These are phyloP conservation scores for Erodium chrysanthum DNA, from an alignment of 441 rosid genomes.

Conservation along the genomic window DNA sequence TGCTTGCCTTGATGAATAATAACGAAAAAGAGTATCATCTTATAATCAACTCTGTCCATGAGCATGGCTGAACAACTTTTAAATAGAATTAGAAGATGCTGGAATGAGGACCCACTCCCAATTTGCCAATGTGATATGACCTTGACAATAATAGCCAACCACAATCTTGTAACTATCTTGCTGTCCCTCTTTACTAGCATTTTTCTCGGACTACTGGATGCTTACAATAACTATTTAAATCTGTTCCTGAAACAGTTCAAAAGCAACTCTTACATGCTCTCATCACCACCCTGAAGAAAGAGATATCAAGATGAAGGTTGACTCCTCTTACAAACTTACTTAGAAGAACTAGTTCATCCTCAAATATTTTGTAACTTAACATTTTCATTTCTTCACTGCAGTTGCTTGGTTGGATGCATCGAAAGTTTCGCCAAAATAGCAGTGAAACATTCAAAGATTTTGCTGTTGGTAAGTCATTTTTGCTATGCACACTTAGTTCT, in stretches of 20 bases:
- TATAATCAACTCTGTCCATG: conserved; percentile 10
- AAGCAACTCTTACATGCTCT: conserved; percentile 14
- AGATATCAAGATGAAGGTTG: conserved; percentile 45
- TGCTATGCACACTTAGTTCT: conserved; percentile 7
- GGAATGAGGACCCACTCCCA: conserved; percentile 37
- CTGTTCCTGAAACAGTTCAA: conserved; percentile 23
- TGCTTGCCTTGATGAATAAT: neutral
- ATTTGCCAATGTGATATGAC: conserved; percentile 38
- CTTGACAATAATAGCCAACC: conserved; percentile 35
- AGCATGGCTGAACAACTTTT: conserved; percentile 8
- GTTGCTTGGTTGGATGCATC: conserved; percentile 85
- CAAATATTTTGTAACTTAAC: conserved; percentile 6
- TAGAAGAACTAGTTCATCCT: neutral
- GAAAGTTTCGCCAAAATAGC: conserved; percentile 56
- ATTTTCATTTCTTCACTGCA: conserved; percentile 27
- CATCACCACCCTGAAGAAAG: conserved; percentile 16
- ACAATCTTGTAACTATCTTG: conserved; percentile 44
- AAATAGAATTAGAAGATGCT: neutral
- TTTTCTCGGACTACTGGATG: conserved; percentile 23
- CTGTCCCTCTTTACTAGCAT: conserved; percentile 43
- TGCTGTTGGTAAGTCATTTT: conserved; percentile 38
- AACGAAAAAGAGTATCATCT: neutral
- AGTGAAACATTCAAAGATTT: conserved; percentile 52
- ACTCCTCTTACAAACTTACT: neutral
- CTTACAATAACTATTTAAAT: conserved; percentile 18